Evolutionary conservation across 164 flowering plant genomes (phyloP).

Genomic region (Dillenia turbinata): DNA sequence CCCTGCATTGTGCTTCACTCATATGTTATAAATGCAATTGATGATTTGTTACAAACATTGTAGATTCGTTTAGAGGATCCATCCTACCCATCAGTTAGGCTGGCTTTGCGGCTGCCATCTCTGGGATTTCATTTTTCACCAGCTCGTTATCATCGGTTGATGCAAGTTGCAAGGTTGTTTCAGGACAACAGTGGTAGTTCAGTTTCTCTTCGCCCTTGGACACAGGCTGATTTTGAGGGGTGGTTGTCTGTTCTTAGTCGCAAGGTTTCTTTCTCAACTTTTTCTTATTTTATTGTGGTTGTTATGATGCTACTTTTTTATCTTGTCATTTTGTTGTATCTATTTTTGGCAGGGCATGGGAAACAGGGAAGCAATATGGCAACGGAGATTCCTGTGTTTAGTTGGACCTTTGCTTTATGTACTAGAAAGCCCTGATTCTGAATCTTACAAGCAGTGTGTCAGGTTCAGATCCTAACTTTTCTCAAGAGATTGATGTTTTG

Average conservation of each 20-base stretch:
- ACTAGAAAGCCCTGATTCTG: constrained; percentile 74
- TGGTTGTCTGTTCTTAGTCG: constrained; percentile 76
- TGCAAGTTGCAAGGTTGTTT: constrained; percentile 83
- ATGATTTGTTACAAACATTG: constrained; percentile 4
- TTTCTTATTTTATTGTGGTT: background rate
- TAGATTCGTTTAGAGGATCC: constrained; percentile 72
- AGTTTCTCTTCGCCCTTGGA: constrained; percentile 64
- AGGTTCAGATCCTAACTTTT: constrained; percentile 42
- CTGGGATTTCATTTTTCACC: constrained; percentile 93
- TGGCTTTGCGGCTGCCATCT: constrained; percentile 79
- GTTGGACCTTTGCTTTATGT: constrained; percentile 87
- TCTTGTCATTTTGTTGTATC: constrained; percentile 6
- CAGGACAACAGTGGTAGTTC: constrained; percentile 42
- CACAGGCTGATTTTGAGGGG: constrained; percentile 90
- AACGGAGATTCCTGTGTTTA: constrained; percentile 72
- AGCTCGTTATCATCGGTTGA: constrained; percentile 91
- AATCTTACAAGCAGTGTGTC: constrained; percentile 68
- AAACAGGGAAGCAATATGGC: constrained; percentile 95
- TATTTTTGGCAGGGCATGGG: constrained; percentile 66
- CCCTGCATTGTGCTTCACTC: no score
- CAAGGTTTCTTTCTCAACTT: constrained; percentile 51
- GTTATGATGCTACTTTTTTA: background rate
- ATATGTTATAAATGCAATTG: background rate
- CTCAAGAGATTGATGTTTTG: constrained; percentile 3
- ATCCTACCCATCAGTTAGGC: constrained; percentile 72